Percentiles rank a stretch among this genome's conserved stretches.
Evolutionary conservation across 805 yeast genomes (phyloP).

Genomic region (Candida ulmi): DNA sequence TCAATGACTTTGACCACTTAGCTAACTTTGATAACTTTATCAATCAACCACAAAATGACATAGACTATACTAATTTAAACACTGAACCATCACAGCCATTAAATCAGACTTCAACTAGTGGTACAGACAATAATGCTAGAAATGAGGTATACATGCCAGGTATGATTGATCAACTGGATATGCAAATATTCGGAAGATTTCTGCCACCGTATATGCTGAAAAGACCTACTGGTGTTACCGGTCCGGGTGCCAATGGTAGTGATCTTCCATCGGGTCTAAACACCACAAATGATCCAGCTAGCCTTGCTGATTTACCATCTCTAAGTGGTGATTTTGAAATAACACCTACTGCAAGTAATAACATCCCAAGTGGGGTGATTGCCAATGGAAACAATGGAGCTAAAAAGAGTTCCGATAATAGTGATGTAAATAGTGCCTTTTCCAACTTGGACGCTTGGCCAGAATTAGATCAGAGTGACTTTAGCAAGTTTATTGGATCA

Average conservation of each 20-base stretch:
- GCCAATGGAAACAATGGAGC: constrained; percentile 1
- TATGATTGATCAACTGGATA: constrained; percentile 77
- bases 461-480: constrained; percentile 8
- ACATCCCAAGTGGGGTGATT: too few relatives aligned
- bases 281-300: constrained; percentile 18
- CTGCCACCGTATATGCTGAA: constrained; percentile 79
- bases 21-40: constrained; percentile 25
- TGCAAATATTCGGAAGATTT: constrained; percentile 78
- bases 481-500: constrained; percentile 2
- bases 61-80: not conserved
- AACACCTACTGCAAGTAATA: too few relatives aligned
- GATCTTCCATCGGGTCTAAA: constrained; percentile 23
- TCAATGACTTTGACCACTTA: constrained; percentile 21
- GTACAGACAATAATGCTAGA: not conserved
- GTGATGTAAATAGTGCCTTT: not conserved
- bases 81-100: too few relatives aligned
- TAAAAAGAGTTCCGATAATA: not conserved
- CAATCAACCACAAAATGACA: constrained; percentile 13
- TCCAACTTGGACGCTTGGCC: constrained; percentile 6
- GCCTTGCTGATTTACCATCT: constrained; percentile 16
- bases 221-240: constrained; percentile 19
- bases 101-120: too few relatives aligned
- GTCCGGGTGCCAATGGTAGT: constrained; percentile 25
- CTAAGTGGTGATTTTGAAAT: not conserved
- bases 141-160: constrained; percentile 57